phyloP scores from a whole-genome alignment of 2,329 filamentous ascomycete species.

The Fusarium beomiforme region DNA sequence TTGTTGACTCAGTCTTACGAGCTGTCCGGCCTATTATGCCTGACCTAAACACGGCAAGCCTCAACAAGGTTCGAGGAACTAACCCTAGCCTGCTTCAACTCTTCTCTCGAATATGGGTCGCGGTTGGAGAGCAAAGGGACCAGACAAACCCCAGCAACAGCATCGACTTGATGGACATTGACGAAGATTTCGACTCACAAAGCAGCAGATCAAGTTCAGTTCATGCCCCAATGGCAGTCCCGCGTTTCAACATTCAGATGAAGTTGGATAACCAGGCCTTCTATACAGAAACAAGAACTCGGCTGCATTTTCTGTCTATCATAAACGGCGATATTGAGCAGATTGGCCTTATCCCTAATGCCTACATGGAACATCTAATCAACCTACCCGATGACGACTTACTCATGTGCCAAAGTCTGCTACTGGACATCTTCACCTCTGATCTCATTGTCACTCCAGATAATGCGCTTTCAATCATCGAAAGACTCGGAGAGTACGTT shows the following conservation, averaged over 20 bases:
- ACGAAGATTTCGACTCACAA: conserved; percentile 72
- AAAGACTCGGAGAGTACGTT: conserved; percentile 62
- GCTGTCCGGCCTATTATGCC: conserved; percentile 60
- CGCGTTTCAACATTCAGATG: conserved; percentile 58
- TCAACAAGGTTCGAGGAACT: conserved; percentile 52
- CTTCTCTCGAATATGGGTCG: conserved; percentile 51
- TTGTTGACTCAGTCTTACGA: conserved; percentile 59
- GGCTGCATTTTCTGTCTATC: conserved; percentile 57
- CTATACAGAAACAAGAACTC: conserved; percentile 57
- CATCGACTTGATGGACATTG: conserved; percentile 72
- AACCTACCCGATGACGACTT: conserved; percentile 63
- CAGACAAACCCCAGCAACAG: conserved; percentile 47
- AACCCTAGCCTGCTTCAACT: conserved; percentile 55
- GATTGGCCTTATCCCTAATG: conserved; percentile 60
- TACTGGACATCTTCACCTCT: conserved; percentile 63
- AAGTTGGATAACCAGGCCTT: conserved; percentile 57
- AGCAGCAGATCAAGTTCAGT: conserved; percentile 57
- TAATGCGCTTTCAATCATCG: conserved; percentile 58
- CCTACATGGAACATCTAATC: conserved; percentile 62
- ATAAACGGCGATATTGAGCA: conserved; percentile 56
- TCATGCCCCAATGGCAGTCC: conserved; percentile 53
- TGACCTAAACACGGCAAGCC: conserved; percentile 49
- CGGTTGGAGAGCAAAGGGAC: conserved; percentile 34
- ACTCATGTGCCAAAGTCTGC: conserved; percentile 59
- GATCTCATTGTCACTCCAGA: conserved; percentile 61